These are phyloP conservation scores for Oidium heveae DNA, from an alignment of 2,329 filamentous ascomycete genomes.

Conservation along the genomic window DNA sequence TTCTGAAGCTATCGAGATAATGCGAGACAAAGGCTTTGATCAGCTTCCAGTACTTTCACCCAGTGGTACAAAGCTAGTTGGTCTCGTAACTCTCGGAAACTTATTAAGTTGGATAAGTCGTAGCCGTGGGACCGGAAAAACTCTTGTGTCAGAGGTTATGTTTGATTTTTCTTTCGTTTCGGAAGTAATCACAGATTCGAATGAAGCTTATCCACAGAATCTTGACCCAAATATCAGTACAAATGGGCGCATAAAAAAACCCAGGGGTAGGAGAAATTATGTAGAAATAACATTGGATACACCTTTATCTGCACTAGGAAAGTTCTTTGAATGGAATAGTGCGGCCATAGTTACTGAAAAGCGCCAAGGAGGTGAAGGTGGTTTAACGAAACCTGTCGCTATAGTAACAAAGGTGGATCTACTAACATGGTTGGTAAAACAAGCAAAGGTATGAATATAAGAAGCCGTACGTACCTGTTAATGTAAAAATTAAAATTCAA, in stretches of 20 bases:
- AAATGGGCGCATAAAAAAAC: constrained; percentile 15
- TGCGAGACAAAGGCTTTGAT: constrained; percentile 96
- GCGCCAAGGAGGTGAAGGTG: constrained; percentile 20
- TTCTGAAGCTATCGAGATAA: constrained; percentile 79
- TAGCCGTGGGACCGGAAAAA: constrained; percentile 50
- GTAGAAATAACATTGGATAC: constrained; percentile 89
- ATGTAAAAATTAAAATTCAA: constrained; percentile 12
- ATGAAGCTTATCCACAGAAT: constrained; percentile 24
- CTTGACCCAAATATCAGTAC: constrained; percentile 11
- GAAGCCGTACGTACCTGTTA: no score
- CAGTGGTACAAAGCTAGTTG: constrained; percentile 49
- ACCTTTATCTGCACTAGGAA: constrained; percentile 54
- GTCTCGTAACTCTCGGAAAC: constrained; percentile 85
- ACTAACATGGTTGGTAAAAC: constrained; percentile 70
- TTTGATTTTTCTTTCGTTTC: constrained; percentile 78
- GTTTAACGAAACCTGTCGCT: constrained; percentile 52
- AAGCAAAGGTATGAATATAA: constrained; percentile 15
- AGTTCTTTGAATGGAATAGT: constrained; percentile 96
- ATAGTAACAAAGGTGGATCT: constrained; percentile 94
- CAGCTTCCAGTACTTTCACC: constrained; percentile 73
- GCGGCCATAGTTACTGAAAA: constrained; percentile 82
- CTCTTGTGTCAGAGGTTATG: constrained; percentile 70
- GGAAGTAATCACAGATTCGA: constrained; percentile 75
- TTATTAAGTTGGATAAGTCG: constrained; percentile 73
- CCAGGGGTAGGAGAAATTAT: constrained; percentile 39